Evolutionary conservation across 768 basidiomycete species (phyloP), one percentile per base, ranked within the genome.

Genomic region (Lyophyllum atratum): DNA sequence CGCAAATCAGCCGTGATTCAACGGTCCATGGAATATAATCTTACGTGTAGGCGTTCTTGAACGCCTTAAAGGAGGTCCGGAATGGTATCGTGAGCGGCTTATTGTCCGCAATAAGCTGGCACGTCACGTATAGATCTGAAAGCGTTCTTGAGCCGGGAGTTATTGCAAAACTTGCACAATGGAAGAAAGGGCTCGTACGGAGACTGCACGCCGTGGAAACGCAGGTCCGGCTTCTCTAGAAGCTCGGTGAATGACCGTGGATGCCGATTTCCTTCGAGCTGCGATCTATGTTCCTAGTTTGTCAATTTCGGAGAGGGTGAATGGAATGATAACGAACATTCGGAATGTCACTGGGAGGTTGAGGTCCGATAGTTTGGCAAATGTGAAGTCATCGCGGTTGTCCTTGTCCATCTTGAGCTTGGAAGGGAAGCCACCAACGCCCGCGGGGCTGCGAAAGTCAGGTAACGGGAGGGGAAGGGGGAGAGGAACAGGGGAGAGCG

Each of bases 51-150:
- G 76, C 82, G 56, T 82, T 85, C 75, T 91, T 93, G 80, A 97
- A 97, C 2, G 92, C 83, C 72, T 95, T 96, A 81, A 92, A 94
- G 1, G 91, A 85, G 1, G 96, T 98, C 37, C 92, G 86, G 70
- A 92, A 93, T 0, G 94, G 91, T 29, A 96, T 90, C 0, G 95
- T 95, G 42, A 96, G 77, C 0, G 92, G 93, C 66, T 95, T 93
- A 71, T 96, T 96, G 69, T 97, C 93, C 11, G 93, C 91, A 58
- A 92, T 81, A 15, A 99, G 85, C 68, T 96, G 92, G 68, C 93
- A 90, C 11, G 92, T 93, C 52, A 98, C 90, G 73, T 93, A 96
- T 55, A 98, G 83, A 74, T 98, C 97, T 68, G 95, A 92, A 62
- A 90, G 84, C 14, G 85, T 87, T 62, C 94, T 97, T 75, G 61